Percentiles rank a stretch among this genome's conserved stretches.
Conservation (phyloP, 768 basidiomycete genomes). For the Calocybe gangraenosa region DNA sequence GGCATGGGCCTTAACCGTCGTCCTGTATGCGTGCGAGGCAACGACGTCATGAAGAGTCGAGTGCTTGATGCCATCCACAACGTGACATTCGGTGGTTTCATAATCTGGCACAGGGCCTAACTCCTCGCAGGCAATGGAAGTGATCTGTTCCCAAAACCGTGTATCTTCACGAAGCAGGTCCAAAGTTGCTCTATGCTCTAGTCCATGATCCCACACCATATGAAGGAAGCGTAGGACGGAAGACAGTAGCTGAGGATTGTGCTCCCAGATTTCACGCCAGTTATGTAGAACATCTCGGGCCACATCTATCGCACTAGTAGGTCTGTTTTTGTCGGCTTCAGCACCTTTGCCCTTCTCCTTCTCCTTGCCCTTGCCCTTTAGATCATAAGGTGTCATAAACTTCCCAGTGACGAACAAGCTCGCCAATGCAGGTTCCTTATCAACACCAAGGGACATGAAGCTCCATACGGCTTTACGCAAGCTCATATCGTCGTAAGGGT, state of each 20-base stretch:
- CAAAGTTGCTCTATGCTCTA: slow-evolving; percentile 64
- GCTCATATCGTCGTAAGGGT: slow-evolving; percentile 74
- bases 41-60: slow-evolving; percentile 60
- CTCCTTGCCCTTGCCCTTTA: slow-evolving; percentile 33
- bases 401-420: slow-evolving; percentile 74
- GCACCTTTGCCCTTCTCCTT: slow-evolving; percentile 25
- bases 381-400: slow-evolving; percentile 45
- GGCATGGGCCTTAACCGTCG: slow-evolving; percentile 68
- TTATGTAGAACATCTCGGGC: slow-evolving; percentile 61
- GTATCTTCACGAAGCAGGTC: slow-evolving; percentile 51
- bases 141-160: slow-evolving; percentile 69
- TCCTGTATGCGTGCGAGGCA: slow-evolving; percentile 62
- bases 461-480: slow-evolving; percentile 79
- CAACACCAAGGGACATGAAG: slow-evolving; percentile 75
- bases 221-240: slow-evolving; percentile 74
- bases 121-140: slow-evolving; percentile 59
- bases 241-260: slow-evolving; percentile 71
- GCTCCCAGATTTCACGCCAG: slow-evolving; percentile 76
- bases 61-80: slow-evolving; percentile 44
- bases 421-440: slow-evolving; percentile 83
- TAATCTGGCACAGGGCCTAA: slow-evolving; percentile 74
- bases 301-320: slow-evolving; percentile 58
- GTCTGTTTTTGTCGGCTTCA: slow-evolving; percentile 26
- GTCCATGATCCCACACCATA: slow-evolving; percentile 74
- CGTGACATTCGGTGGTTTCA: slow-evolving; percentile 42